Conservation (phyloP, 495 filamentous ascomycete genomes). For the Neurospora tetrasperma region DNA sequence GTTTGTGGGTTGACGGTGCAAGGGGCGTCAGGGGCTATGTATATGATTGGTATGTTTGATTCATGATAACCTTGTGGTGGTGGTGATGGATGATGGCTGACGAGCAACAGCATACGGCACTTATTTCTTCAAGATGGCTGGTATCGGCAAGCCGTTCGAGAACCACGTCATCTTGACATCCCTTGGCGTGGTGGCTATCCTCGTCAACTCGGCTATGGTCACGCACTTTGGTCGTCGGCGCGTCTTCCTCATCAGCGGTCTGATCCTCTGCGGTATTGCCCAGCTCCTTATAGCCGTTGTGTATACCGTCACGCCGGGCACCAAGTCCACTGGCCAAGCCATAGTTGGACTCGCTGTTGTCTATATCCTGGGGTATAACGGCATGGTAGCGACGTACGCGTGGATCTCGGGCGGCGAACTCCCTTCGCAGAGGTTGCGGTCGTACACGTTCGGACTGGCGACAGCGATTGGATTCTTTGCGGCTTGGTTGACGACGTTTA, state of each 20-base stretch:
- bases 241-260: conserved; percentile 37
- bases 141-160: conserved; percentile 44
- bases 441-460: conserved; percentile 44
- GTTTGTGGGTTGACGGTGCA: conserved; percentile 41
- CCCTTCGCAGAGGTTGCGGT: conserved; percentile 39
- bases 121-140: conserved; percentile 54
- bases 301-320: conserved; percentile 39
- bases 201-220: conserved; percentile 41
- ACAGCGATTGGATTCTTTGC: conserved; percentile 41
- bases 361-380: conserved; percentile 45
- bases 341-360: conserved; percentile 42
- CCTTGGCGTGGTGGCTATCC: conserved; percentile 40
- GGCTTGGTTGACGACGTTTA: conserved; percentile 49
- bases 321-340: conserved; percentile 35
- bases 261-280: conserved; percentile 38
- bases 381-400: conserved; percentile 41
- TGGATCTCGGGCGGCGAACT: conserved; percentile 51
- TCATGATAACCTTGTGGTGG: not conserved
- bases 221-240: conserved; percentile 43
- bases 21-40: conserved; percentile 50
- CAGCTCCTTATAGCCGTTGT: conserved; percentile 42
- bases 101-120: conserved; percentile 39
- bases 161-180: conserved; percentile 44
- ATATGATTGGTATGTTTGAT: conserved; percentile 36
- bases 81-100: conserved; percentile 5